Evolutionary conservation across 2,329 filamentous ascomycete species (phyloP), one percentile per base, ranked within the genome.

Genomic region (Arthroderma sp.): DNA sequence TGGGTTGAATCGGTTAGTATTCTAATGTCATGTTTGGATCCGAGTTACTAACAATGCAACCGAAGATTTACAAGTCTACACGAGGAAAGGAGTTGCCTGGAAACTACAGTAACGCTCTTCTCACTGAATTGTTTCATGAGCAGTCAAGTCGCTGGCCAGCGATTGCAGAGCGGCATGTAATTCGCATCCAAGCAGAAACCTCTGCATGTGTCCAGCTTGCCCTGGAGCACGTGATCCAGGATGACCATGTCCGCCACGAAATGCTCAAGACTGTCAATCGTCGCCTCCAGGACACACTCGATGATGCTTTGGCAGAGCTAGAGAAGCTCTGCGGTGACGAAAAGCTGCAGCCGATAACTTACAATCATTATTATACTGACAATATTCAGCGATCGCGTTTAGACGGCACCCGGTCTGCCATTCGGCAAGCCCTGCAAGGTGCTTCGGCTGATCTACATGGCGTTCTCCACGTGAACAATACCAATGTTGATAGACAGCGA

Each of bases 341-440:
- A 41, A 32, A 38, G 3, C 37, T 54, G 1, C 52, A 56, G 15
- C 55, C 54, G 1, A 54, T 62, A 22, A 62, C 59, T 0, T 62
- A 57, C 45, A 62, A 62, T 40, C 45, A 36, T 11, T 61, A 59
- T 40, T 61, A 59, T 30, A 61, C 54, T 1, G 56, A 61, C 27
- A 62, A 55, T 43, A 50, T 63, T n/a, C 56, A 60, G 47, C 56
- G 56, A 11, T 42, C 48, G 1, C 46, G 53, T 22, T 7, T 47
- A 7, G 41, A 51, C n/a, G 45, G 38, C 6, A 29, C 27, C n/a
- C 5, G 33, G 6, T 29, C 6, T 29, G 39, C 29, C 9, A 11
- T 40, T 29, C 5, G 7, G 30, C 5, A 40, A 40, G n/a, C 39
- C 29, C 11, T 36, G 9, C 15, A 22, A 22, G 15, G 15, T 22